These are phyloP conservation scores for Conringia planisiliqua DNA, from an alignment of 345 rosid genomes.

Conservation along the genomic window DNA sequence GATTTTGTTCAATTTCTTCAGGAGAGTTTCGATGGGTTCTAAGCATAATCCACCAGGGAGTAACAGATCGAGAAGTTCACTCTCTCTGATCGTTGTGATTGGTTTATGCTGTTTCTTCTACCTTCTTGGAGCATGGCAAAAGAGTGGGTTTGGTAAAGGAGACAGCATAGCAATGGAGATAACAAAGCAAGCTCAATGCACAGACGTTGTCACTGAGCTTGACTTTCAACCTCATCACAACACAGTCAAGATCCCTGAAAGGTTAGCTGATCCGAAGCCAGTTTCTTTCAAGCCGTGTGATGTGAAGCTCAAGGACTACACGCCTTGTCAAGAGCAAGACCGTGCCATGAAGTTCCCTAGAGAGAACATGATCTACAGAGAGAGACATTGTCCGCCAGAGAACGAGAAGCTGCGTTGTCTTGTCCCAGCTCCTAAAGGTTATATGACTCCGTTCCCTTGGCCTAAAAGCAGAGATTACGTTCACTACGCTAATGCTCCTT, in stretches of 20 bases:
- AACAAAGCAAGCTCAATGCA: conserved; percentile 64
- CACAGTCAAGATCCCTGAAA: conserved; percentile 47
- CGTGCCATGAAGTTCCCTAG: conserved; percentile 92
- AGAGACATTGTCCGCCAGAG: conserved; percentile 88
- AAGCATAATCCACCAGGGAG: conserved; percentile 48
- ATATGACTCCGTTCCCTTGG: conserved; percentile 87
- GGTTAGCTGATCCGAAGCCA: conserved; percentile 48
- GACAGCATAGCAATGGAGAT: conserved; percentile 66
- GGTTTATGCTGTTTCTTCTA: conserved; percentile 86
- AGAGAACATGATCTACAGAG: conserved; percentile 87
- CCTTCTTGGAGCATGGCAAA: conserved; percentile 94
- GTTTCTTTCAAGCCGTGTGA: conserved; percentile 69
- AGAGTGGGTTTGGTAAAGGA: conserved; percentile 91
- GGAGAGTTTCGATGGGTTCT: conserved; percentile 49
- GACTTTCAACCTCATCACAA: conserved; percentile 80
- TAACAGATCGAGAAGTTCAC: conserved; percentile 51
- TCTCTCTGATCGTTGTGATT: conserved; percentile 65
- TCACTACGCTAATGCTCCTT: conserved; percentile 88
- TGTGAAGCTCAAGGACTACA: conserved; percentile 69
- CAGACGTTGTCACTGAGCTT: conserved; percentile 48
- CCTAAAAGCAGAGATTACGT: conserved; percentile 93
- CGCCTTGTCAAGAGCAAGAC: conserved; percentile 96
- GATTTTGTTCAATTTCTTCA: conserved; percentile 5
- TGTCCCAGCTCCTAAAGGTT: conserved; percentile 86
- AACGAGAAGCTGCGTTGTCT: conserved; percentile 81